A percentile compares a stretch with the other conserved stretches of the same genome.
phyloP scores from a whole-genome alignment of 2,329 filamentous ascomycete species.

The Waltergamsia citrina region DNA sequence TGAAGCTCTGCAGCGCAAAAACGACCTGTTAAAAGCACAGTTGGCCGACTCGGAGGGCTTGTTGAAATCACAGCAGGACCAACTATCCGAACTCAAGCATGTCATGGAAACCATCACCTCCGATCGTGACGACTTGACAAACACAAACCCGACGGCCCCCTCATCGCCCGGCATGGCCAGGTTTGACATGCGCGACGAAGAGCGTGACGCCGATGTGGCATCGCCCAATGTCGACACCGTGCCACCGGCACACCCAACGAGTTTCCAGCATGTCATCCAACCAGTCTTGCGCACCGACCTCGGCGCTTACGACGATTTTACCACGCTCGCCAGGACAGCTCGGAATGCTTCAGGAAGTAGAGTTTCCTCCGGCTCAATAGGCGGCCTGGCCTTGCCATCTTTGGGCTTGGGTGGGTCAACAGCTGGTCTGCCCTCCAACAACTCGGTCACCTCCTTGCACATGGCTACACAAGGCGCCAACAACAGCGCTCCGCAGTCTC shows the following conservation, averaged over 20 bases:
- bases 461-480: slow-evolving; percentile 34
- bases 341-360: slow-evolving; percentile 53
- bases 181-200: slow-evolving; percentile 49
- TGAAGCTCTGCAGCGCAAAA: slow-evolving; percentile 71
- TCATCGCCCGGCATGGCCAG: slow-evolving; percentile 71
- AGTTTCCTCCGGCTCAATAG: slow-evolving; percentile 58
- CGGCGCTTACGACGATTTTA: slow-evolving; percentile 75
- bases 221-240: slow-evolving; percentile 31
- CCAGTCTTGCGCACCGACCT: slow-evolving; percentile 79
- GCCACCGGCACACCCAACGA: slow-evolving; percentile 50
- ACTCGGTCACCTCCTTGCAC: slow-evolving; percentile 49
- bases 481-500: slow-evolving; percentile 47
- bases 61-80: slow-evolving; percentile 84
- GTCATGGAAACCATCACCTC: slow-evolving; percentile 83
- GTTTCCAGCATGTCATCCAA: slow-evolving; percentile 74
- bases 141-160: slow-evolving; percentile 60
- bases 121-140: slow-evolving; percentile 60
- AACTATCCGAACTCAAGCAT: slow-evolving; percentile 79
- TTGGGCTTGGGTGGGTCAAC: slow-evolving; percentile 32
- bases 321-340: slow-evolving; percentile 61
- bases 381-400: slow-evolving; percentile 37
- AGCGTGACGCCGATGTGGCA: slow-evolving; percentile 18
- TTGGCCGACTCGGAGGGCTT: slow-evolving; percentile 79
- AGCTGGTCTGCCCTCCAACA: slow-evolving; percentile 39
- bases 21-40: slow-evolving; percentile 79